phyloP scores from a whole-genome alignment of 1,284 basidiomycete genomes.

The Cryptococcus maquisensis region DNA sequence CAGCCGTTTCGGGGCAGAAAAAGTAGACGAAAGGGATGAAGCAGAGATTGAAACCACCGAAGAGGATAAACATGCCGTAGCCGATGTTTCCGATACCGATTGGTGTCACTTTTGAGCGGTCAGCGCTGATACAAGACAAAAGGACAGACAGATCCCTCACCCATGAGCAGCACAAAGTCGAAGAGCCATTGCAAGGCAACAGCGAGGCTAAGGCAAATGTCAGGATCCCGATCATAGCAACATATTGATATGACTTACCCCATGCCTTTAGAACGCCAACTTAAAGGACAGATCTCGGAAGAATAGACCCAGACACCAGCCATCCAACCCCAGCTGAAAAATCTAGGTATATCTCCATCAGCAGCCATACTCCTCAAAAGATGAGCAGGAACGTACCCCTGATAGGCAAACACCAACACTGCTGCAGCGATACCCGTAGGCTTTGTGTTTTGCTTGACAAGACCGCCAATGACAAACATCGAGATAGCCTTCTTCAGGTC shows the following conservation, averaged over 20 bases:
- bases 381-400: slow-evolving; percentile 6
- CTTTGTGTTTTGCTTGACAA: slow-evolving; percentile 18
- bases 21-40: slow-evolving; percentile 54
- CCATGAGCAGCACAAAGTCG: slow-evolving; percentile 52
- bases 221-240: not conserved
- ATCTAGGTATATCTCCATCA: not conserved
- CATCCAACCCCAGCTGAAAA: slow-evolving; percentile 22
- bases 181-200: slow-evolving; percentile 17
- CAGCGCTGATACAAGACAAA: not conserved
- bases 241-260: slow-evolving; percentile 2
- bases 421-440: slow-evolving; percentile 15
- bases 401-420: slow-evolving; percentile 17
- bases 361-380: not conserved
- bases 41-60: slow-evolving; percentile 53
- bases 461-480: slow-evolving; percentile 18
- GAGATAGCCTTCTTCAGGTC: slow-evolving; percentile 7
- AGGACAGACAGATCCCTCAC: not conserved
- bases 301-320: slow-evolving; percentile 21
- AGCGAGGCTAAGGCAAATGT: slow-evolving; percentile 8
- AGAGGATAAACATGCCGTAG: slow-evolving; percentile 55
- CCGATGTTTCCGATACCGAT: slow-evolving; percentile 55
- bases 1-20: slow-evolving; percentile 21
- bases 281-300: slow-evolving; percentile 18
- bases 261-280: slow-evolving; percentile 20
- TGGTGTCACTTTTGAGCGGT: slow-evolving; percentile 45